These are phyloP conservation scores for Colletotrichum cereale DNA, from an alignment of 2,329 filamentous ascomycete genomes.

Conservation along the genomic window DNA sequence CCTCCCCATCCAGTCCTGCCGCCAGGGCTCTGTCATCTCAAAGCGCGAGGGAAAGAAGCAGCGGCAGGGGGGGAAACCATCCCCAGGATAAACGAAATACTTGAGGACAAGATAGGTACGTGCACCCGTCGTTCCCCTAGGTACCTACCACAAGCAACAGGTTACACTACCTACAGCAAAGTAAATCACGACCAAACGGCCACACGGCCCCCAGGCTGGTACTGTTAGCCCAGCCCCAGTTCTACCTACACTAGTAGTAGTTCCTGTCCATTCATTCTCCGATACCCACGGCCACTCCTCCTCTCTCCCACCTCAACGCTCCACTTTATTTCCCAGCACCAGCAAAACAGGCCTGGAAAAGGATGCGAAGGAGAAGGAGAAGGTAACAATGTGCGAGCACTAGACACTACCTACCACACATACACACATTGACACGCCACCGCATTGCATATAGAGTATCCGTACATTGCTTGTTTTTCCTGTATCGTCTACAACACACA, in stretches of 20 bases:
- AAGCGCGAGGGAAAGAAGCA: constrained; percentile 1
- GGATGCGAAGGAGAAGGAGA: background rate
- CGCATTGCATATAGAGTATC: background rate
- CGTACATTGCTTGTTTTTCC: background rate
- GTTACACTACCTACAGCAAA: background rate
- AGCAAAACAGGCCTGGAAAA: background rate
- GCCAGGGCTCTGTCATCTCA: constrained; percentile 27
- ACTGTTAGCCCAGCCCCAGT: constrained; percentile 16
- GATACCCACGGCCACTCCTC: constrained; percentile 4
- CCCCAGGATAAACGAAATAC: background rate
- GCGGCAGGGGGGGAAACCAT: background rate
- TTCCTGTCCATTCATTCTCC: constrained; percentile 28
- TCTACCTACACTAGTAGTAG: too few relatives aligned
- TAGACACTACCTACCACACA: background rate
- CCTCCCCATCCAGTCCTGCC: constrained; percentile 11
- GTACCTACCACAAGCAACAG: constrained; percentile 14
- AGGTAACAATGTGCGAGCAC: background rate
- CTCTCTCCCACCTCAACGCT: background rate
- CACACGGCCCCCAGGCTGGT: constrained; percentile 34
- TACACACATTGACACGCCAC: background rate
- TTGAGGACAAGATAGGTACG: constrained; percentile 6
- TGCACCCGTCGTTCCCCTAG: constrained; percentile 1
- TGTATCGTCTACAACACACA: background rate
- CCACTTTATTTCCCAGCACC: constrained; percentile 15
- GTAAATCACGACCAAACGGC: constrained; percentile 19